Conservation (phyloP, 805 yeast species). For the Isabelozyma heimii region DNA sequence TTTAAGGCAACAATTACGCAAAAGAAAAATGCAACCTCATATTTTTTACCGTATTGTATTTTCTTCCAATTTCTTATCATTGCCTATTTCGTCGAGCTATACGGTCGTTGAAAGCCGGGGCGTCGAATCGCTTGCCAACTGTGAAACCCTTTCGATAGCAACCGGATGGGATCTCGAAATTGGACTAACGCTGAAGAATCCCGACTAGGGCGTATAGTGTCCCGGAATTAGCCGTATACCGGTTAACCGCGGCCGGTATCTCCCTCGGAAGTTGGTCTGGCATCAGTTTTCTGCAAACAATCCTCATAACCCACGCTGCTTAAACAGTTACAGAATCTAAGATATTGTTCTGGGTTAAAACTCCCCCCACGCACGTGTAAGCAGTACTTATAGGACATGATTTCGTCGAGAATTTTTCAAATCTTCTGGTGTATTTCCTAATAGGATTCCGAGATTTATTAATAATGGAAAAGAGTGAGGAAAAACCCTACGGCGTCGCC, state of each 20-base stretch:
- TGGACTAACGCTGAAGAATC: no score
- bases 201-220: no score
- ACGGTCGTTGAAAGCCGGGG: no score
- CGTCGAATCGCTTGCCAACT: neutral
- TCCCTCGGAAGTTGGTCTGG: neutral
- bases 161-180: no score
- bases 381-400: neutral
- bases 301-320: neutral
- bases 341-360: neutral
- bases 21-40: no score
- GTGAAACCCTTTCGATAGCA: no score
- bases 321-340: neutral
- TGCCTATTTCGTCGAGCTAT: neutral
- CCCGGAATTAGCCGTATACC: no score
- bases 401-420: neutral
- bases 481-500: neutral
- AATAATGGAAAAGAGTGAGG: neutral
- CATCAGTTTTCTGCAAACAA: neutral
- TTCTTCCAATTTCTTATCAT: neutral
- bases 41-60: no score
- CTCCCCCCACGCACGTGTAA: neutral
- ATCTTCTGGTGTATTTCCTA: neutral
- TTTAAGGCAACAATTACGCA: no score
- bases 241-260: neutral
- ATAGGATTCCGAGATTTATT: neutral